These are phyloP conservation scores for Ulota crispa DNA, from an alignment of 225 moss, liverwort and hornwort species.

Conservation along the genomic window DNA sequence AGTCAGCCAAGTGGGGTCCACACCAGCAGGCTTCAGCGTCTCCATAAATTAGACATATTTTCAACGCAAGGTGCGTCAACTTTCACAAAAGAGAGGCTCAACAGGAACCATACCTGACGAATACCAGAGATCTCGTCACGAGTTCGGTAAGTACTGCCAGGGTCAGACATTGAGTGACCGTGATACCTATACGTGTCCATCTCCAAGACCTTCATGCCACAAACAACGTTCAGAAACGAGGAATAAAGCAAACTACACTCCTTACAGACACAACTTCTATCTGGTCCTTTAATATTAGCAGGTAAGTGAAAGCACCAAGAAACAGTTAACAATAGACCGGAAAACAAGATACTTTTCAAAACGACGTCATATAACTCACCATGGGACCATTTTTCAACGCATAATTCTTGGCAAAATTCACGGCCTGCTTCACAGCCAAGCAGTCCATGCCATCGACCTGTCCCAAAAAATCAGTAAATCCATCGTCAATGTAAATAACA, in stretches of 20 bases:
- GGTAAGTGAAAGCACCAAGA: neutral
- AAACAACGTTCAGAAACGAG: slow-evolving; percentile 7
- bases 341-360: neutral
- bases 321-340: neutral
- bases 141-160: slow-evolving; percentile 94
- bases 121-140: slow-evolving; percentile 96
- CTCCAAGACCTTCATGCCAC: slow-evolving; percentile 69
- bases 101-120: slow-evolving; percentile 45
- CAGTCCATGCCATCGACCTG: slow-evolving; percentile 74
- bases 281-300: neutral
- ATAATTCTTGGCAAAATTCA: slow-evolving; percentile 73
- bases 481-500: neutral
- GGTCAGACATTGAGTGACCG: slow-evolving; percentile 99
- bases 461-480: slow-evolving; percentile 11
- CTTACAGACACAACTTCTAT: neutral
- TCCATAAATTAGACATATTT: neutral
- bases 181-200: slow-evolving; percentile 96
- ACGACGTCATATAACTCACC: slow-evolving; percentile 25
- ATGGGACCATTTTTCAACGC: slow-evolving; percentile 80
- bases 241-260: neutral
- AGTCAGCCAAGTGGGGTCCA: neutral
- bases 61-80: neutral
- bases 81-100: neutral
- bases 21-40: neutral
- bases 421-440: slow-evolving; percentile 95